Evolutionary conservation across 2,329 filamentous ascomycete genomes (phyloP).

Genomic region (Sclerotinia borealis): DNA sequence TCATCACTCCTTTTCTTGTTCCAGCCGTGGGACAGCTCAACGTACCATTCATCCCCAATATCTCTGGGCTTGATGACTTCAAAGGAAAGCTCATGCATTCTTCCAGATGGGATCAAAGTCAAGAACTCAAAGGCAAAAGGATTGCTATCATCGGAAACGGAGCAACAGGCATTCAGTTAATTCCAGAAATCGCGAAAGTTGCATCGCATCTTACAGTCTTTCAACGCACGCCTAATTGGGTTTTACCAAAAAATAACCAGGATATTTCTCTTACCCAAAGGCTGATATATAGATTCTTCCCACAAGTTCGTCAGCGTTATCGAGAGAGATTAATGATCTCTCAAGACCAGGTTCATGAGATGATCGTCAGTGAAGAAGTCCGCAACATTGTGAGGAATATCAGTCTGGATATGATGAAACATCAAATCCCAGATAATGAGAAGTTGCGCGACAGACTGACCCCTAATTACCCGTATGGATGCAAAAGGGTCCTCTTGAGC

Average conservation of each 20-base stretch:
- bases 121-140: constrained; percentile 46
- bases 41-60: constrained; percentile 45
- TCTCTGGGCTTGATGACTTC: constrained; percentile 41
- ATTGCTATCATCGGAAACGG: constrained; percentile 56
- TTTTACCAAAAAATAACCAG: constrained; percentile 46
- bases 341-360: constrained; percentile 18
- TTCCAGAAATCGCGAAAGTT: constrained; percentile 48
- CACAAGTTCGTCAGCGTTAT: constrained; percentile 44
- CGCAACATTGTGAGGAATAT: constrained; percentile 15
- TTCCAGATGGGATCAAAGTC: constrained; percentile 55
- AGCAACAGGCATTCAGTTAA: constrained; percentile 52
- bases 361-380: constrained; percentile 35
- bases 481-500: constrained; percentile 47
- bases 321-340: constrained; percentile 49
- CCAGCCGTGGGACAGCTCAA: constrained; percentile 55
- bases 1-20: constrained; percentile 50
- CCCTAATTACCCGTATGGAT: constrained; percentile 48
- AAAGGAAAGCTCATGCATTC: constrained; percentile 45
- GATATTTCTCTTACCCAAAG: constrained; percentile 34
- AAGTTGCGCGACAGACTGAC: constrained; percentile 48
- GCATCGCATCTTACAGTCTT: constrained; percentile 47
- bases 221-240: constrained; percentile 54
- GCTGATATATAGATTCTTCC: constrained; percentile 37
- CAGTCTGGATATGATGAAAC: constrained; percentile 34
- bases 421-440: constrained; percentile 38